Percentiles rank a stretch among this genome's conserved stretches.
Evolutionary conservation across 1,284 basidiomycete species (phyloP).

Genomic region (Papiliotrema laurentii): DNA sequence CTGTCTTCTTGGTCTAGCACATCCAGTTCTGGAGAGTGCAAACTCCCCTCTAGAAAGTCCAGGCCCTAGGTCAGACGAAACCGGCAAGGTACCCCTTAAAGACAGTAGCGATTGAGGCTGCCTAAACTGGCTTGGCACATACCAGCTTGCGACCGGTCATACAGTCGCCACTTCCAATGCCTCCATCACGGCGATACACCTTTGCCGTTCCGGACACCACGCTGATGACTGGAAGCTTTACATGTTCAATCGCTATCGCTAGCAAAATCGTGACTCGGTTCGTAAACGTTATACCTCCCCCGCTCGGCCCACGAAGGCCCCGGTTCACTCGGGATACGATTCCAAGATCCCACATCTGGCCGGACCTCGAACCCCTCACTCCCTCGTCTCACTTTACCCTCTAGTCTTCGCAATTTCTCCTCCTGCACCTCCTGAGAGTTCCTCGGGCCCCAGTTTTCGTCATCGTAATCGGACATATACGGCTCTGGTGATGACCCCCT

Average conservation of each 20-base stretch:
- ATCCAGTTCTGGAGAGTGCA: no score
- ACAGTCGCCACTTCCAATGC: no score
- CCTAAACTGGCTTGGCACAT: no score
- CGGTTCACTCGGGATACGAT: not conserved
- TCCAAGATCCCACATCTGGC: conserved; percentile 1
- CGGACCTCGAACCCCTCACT: conserved; percentile 24
- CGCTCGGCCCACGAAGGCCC: conserved; percentile 10
- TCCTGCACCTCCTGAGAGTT: conserved; percentile 42
- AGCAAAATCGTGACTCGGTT: conserved; percentile 1
- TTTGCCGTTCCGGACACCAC: no score
- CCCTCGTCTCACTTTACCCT: conserved; percentile 14
- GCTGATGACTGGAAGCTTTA: no score
- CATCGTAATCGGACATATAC: conserved; percentile 49
- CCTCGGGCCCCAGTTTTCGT: conserved; percentile 47
- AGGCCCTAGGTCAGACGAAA: no score
- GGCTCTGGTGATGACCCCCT: conserved; percentile 37
- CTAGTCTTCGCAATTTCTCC: conserved; percentile 2
- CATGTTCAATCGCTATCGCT: not conserved
- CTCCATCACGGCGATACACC: no score
- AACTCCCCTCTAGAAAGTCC: no score
- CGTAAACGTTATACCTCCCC: conserved; percentile 16
- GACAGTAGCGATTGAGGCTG: no score
- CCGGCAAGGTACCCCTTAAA: no score
- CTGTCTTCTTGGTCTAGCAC: no score
- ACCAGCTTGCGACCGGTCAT: no score